Conservation (phyloP, 2,329 filamentous ascomycete genomes). For the Dactylellina sp. region DNA sequence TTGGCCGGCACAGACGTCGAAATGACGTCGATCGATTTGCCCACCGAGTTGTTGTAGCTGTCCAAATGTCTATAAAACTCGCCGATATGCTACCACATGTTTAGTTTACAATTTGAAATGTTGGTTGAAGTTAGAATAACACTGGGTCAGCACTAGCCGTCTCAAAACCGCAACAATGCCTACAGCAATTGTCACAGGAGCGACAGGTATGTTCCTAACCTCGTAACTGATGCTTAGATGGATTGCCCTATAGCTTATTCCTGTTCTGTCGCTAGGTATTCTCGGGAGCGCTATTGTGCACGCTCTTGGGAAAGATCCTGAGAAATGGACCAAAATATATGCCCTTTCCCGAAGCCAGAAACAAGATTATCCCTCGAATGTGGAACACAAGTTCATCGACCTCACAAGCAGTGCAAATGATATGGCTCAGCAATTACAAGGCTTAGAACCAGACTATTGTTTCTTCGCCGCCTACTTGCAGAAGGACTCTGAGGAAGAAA, state of each 20-base stretch:
- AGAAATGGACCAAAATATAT: slow-evolving; percentile 30
- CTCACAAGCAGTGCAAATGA: slow-evolving; percentile 7
- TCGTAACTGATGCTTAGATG: neutral
- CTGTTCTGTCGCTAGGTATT: slow-evolving; percentile 15
- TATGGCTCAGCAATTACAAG: slow-evolving; percentile 21
- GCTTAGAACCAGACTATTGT: slow-evolving; percentile 31
- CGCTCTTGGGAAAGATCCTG: slow-evolving; percentile 21
- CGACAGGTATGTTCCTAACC: slow-evolving; percentile 10
- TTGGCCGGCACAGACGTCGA: neutral
- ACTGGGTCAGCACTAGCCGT: too few species aligned
- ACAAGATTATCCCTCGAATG: slow-evolving; percentile 16
- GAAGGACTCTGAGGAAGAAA: slow-evolving; percentile 33
- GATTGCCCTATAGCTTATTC: neutral
- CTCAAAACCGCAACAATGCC: slow-evolving; percentile 10
- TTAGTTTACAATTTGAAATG: too few species aligned
- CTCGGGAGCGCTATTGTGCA: slow-evolving; percentile 24
- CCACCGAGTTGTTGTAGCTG: neutral
- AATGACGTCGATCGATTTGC: slow-evolving; percentile 18
- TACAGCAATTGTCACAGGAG: slow-evolving; percentile 29
- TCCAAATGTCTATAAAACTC: neutral
- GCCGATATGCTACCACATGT: too few species aligned
- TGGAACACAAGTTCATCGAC: slow-evolving; percentile 23
- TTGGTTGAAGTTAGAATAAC: too few species aligned
- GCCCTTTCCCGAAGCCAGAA: slow-evolving; percentile 27
- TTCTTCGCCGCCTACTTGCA: slow-evolving; percentile 34